phyloP scores from a whole-genome alignment of 495 filamentous ascomycete genomes.

The Trichocladium uniseriatum region DNA sequence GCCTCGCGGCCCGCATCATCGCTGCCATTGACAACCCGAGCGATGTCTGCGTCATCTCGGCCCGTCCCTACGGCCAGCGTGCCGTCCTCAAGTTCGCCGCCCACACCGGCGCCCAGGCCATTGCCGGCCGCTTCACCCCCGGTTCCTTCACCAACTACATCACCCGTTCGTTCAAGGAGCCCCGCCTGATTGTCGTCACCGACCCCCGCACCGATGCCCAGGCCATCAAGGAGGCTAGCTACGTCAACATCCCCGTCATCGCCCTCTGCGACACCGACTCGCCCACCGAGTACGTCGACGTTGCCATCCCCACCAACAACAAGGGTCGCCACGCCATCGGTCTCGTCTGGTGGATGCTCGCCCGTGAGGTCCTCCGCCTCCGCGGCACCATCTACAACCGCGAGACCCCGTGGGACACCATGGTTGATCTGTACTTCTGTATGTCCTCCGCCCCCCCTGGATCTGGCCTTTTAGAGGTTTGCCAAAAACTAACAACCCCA shows the following conservation, averaged over 20 bases:
- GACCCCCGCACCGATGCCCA: slow-evolving; percentile 98
- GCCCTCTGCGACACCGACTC: slow-evolving; percentile 99
- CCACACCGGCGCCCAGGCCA: slow-evolving; percentile 94
- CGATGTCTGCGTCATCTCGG: slow-evolving; percentile 97
- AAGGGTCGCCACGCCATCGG: slow-evolving; percentile 99
- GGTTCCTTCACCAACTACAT: slow-evolving; percentile 99
- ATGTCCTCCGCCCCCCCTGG: too few relatives aligned
- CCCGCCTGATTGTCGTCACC: slow-evolving; percentile 97
- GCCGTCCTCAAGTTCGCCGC: slow-evolving; percentile 98
- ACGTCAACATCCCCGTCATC: slow-evolving; percentile 99
- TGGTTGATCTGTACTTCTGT: slow-evolving; percentile 99
- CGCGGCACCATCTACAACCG: slow-evolving; percentile 90
- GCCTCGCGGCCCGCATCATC: slow-evolving; percentile 96
- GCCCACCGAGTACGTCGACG: slow-evolving; percentile 97
- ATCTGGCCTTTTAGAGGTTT: too few relatives aligned
- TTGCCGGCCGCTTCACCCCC: slow-evolving; percentile 98
- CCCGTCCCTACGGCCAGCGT: slow-evolving; percentile 98
- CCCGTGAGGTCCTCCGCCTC: slow-evolving; percentile 97
- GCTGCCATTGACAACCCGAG: slow-evolving; percentile 98
- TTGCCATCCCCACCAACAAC: slow-evolving; percentile 99
- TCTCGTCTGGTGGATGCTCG: slow-evolving; percentile 98
- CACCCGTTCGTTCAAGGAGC: slow-evolving; percentile 99
- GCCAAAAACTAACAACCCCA: slow-evolving; percentile 11
- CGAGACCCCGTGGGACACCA: slow-evolving; percentile 94
- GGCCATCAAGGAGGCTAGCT: slow-evolving; percentile 99